phyloP scores from a whole-genome alignment of 1,284 basidiomycete genomes.

The Wolfiporia cocos region DNA sequence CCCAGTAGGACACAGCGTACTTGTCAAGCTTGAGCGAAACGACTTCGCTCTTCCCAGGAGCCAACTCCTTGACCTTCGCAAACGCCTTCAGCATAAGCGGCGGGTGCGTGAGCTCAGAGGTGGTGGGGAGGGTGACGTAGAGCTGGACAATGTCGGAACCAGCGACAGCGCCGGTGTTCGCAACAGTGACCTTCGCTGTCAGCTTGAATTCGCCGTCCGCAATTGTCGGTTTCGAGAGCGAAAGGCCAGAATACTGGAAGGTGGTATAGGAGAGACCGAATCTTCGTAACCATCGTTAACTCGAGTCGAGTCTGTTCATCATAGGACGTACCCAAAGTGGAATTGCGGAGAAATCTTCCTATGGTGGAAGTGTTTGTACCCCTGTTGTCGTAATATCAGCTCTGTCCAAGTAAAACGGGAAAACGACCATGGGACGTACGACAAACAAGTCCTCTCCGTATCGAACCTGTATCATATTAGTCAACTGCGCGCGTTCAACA shows the following conservation, averaged over 20 bases:
- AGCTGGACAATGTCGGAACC: conserved; percentile 65
- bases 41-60: conserved; percentile 38
- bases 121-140: conserved; percentile 49
- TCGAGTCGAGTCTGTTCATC: background rate
- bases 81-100: conserved; percentile 56
- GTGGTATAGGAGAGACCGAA: conserved; percentile 81
- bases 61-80: conserved; percentile 46
- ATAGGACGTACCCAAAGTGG: conserved; percentile 57
- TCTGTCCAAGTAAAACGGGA: no score
- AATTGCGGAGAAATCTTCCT: conserved; percentile 61
- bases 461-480: no score
- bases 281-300: conserved; percentile 29
- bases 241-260: conserved; percentile 57
- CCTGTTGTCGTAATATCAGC: conserved; percentile 31
- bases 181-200: conserved; percentile 46
- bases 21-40: conserved; percentile 47
- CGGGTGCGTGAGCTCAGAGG: conserved; percentile 51
- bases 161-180: conserved; percentile 49
- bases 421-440: no score
- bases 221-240: conserved; percentile 40
- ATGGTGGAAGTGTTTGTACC: conserved; percentile 75
- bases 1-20: conserved; percentile 60
- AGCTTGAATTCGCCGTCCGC: conserved; percentile 37
- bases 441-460: conserved; percentile 69
- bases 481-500: no score